These are phyloP conservation scores for Kodamaea kaohsiungensis DNA, from an alignment of 805 yeast genomes.

Conservation along the genomic window DNA sequence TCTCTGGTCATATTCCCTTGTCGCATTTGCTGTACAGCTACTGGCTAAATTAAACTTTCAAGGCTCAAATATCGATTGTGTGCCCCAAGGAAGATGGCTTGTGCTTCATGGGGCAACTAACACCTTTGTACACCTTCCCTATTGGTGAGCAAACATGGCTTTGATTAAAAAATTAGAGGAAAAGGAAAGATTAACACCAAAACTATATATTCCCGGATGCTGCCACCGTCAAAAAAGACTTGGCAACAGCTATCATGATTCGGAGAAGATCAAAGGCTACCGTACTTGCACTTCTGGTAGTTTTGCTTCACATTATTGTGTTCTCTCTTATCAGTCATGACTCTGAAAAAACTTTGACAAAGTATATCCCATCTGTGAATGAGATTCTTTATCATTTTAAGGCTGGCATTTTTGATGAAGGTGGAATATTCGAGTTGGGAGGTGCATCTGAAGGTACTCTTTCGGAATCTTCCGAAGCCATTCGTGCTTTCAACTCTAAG, in stretches of 20 bases:
- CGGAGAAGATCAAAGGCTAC: constrained; percentile 11
- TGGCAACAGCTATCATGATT: constrained; percentile 1
- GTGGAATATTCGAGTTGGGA: not conserved
- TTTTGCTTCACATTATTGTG: constrained; percentile 12
- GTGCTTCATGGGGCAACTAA: not conserved
- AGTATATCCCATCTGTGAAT: not conserved
- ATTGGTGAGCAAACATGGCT: not conserved
- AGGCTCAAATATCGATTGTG: not conserved
- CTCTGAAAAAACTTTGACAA: constrained; percentile 3
- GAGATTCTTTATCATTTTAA: constrained; percentile 8
- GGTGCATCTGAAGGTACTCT: not conserved
- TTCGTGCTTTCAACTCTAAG: constrained; percentile 4
- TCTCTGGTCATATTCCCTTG: too few species aligned
- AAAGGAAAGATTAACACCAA: not conserved
- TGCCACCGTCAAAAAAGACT: not conserved
- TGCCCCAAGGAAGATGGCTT: not conserved
- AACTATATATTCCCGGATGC: not conserved
- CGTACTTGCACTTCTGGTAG: constrained; percentile 8
- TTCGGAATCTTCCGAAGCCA: constrained; percentile 1
- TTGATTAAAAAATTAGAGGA: not conserved
- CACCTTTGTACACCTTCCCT: not conserved
- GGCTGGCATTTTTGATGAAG: constrained; percentile 1
- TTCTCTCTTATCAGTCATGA: constrained; percentile 7
- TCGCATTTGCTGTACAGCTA: too few species aligned
- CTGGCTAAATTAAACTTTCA: not conserved